Percentiles rank a stretch among this genome's conserved stretches.
These are phyloP conservation scores for Cyanodermella asteris DNA, from an alignment of 2,329 filamentous ascomycete genomes.

Conservation along the genomic window DNA sequence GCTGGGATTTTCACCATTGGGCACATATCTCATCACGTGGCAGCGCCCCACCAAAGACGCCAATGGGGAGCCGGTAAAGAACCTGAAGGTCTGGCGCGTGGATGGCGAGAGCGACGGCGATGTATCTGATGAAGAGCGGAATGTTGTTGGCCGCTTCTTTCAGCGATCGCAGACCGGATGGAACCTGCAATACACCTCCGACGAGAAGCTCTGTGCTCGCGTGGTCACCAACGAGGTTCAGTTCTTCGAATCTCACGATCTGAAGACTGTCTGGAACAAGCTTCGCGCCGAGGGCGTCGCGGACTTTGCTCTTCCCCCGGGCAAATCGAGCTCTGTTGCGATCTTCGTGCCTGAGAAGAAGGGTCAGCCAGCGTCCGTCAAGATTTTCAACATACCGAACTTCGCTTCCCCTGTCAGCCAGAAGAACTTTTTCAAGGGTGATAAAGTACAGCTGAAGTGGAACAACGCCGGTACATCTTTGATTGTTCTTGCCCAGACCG, in stretches of 20 bases:
- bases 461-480: constrained; percentile 77
- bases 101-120: constrained; percentile 38
- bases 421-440: constrained; percentile 98
- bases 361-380: constrained; percentile 84
- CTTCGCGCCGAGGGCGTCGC: constrained; percentile 73
- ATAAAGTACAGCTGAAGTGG: constrained; percentile 98
- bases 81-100: constrained; percentile 88
- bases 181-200: constrained; percentile 90
- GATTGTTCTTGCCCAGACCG: constrained; percentile 88
- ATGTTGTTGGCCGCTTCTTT: constrained; percentile 68
- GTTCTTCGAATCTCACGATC: constrained; percentile 76
- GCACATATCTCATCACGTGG: constrained; percentile 90
- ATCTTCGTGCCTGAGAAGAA: constrained; percentile 92
- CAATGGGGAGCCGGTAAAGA: constrained; percentile 80
- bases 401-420: constrained; percentile 71
- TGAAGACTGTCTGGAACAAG: constrained; percentile 84
- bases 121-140: constrained; percentile 39
- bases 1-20: constrained; percentile 76
- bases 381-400: constrained; percentile 80
- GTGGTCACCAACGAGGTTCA: constrained; percentile 93
- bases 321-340: constrained; percentile 75
- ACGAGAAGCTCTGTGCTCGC: constrained; percentile 84
- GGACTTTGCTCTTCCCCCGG: constrained; percentile 76
- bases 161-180: constrained; percentile 90
- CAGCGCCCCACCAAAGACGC: constrained; percentile 85